These are phyloP conservation scores for Adiantum capillusveneris DNA, from an alignment of 75 land plant species.

Conservation along the genomic window DNA sequence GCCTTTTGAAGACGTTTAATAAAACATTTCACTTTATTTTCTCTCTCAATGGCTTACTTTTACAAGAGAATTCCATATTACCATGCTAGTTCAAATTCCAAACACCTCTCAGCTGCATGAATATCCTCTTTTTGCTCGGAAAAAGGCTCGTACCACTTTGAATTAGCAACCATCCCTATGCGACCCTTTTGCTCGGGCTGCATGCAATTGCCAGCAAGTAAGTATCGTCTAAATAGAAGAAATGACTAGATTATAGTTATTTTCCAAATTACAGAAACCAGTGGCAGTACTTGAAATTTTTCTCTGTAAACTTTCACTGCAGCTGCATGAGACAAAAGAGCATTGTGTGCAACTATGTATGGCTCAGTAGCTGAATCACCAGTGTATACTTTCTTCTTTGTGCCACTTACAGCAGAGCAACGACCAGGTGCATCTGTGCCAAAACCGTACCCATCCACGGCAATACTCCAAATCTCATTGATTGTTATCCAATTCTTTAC, in stretches of 20 bases:
- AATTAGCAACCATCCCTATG: constrained; percentile 23
- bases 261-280: too few relatives aligned
- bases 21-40: too few relatives aligned
- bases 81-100: constrained; percentile 29
- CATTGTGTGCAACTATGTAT: constrained; percentile 35
- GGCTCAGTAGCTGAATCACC: constrained; percentile 55
- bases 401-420: constrained; percentile 18
- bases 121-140: constrained; percentile 14
- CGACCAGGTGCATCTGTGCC: constrained; percentile 32
- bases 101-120: constrained; percentile 17
- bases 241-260: too few relatives aligned
- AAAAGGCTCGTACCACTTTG: constrained; percentile 26
- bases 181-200: constrained; percentile 15
- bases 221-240: too few relatives aligned
- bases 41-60: too few relatives aligned
- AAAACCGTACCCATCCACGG: constrained; percentile 7
- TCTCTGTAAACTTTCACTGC: constrained; percentile 26
- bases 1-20: too few relatives aligned
- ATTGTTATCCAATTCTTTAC: constrained; percentile 46
- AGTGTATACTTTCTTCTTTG: constrained; percentile 15
- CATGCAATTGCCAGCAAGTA: constrained; percentile 1
- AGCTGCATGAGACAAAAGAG: constrained; percentile 40
- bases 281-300: constrained; percentile 8
- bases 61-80: too few relatives aligned
- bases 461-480: constrained; percentile 25